Evolutionary conservation across 306 rosid genomes (phyloP), one percentile per base, ranked within the genome.

Genomic region (Malus asiatica): DNA sequence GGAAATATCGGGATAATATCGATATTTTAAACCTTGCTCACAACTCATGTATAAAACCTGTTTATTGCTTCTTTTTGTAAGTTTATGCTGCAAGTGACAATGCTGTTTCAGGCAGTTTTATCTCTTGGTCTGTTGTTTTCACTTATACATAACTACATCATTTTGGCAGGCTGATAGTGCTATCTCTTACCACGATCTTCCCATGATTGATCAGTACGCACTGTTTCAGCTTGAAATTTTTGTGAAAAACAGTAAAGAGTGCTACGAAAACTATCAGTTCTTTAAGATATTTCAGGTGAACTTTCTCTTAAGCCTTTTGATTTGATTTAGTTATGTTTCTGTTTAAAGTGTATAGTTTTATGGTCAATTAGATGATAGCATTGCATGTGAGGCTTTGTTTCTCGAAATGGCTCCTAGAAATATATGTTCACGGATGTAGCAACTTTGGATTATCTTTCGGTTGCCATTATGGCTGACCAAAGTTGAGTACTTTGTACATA

Each of bases 201-300:
- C 99, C 44, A 86, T 80, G 90, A 92, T 96, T 59, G 99, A 96
- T 80, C 93, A 78, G 80, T 93, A 90, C 64, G 97, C 96, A 0
- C 85, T 96, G 33, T 96, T 88, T 85, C 99, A 92, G 89, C 98
- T 96, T 68, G 99, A 96, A 82, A 96, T 81, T 84, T 83, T 92
- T 86, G 86, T 90, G 59, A 88, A 78, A 71, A 88, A 35, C 82
- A 89, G 93, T 81, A 85, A 77, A 83, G 98, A 87, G 79, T 88
- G 91, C 85, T 96, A 92, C 66, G 99, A 96, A 78, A 88, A 40
- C 82, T 92, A 92, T 78, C 99, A 92, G 71, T 96, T 96, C 87
- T 96, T 88, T 72, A 96, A 92, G 88, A 96, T 96, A 81, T 92
- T 92, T 90, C 99, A 96, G 98, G 99, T 92, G 78, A 69, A 59